Conservation (phyloP, 441 rosid genomes). For the Erodium moschatum region DNA sequence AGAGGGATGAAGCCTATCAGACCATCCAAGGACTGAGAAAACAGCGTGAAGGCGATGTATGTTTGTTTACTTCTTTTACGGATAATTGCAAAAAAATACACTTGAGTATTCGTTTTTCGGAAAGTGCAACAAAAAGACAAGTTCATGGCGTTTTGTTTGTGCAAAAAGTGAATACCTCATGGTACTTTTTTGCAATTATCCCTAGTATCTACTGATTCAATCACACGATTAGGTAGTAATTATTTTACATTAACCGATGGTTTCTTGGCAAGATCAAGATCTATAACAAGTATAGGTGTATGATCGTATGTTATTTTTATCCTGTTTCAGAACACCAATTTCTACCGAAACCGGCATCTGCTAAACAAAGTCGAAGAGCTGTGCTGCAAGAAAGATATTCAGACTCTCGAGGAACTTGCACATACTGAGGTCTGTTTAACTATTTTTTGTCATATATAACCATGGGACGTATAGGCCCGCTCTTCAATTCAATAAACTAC, state of each 20-base stretch:
- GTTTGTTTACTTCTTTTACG: too few species aligned
- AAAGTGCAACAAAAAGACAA: background rate
- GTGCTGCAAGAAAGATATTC: constrained; percentile 42
- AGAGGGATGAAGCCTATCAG: constrained; percentile 44
- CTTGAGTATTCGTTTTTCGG: too few species aligned
- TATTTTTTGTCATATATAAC: background rate
- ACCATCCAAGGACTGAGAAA: constrained; percentile 39
- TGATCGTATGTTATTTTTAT: background rate
- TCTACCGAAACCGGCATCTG: constrained; percentile 34
- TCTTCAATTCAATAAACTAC: constrained; percentile 18
- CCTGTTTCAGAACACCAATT: constrained; percentile 34
- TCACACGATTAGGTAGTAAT: too few species aligned
- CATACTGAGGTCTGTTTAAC: constrained; percentile 37
- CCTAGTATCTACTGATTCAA: background rate
- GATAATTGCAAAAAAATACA: too few species aligned
- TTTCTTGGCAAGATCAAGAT: background rate
- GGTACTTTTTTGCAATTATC: too few species aligned
- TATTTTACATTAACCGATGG: background rate
- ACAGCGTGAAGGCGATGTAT: constrained; percentile 49
- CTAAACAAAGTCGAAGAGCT: constrained; percentile 39
- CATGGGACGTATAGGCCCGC: background rate
- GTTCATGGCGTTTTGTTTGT: background rate
- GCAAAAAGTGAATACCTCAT: background rate
- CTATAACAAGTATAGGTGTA: too few species aligned
- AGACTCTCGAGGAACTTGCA: constrained; percentile 43